Evolutionary conservation across 306 rosid genomes (phyloP), one percentile per base, ranked within the genome.

Genomic region (Erythrophleum fordii): DNA sequence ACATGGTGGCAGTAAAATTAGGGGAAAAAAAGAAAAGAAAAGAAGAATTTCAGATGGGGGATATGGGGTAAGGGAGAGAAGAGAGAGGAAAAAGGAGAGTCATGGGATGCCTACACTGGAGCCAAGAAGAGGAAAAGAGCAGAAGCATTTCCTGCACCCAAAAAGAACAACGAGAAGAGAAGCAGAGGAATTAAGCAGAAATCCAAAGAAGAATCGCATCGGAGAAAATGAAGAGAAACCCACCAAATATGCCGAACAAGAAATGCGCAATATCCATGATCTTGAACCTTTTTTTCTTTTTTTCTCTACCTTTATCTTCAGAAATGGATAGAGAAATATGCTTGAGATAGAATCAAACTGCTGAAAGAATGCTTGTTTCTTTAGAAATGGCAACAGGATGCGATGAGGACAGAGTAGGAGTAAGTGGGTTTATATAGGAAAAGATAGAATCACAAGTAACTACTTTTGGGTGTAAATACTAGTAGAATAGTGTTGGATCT

Each of bases 51-150:
- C 35, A 22, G 23, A 16, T 29, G 1, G 16, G 48, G 25, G 23
- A 26, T 8, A 18, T 67, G 29, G 35, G 51, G 69, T 31, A 69
- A 65, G 28, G 58, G 62, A 51, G 11, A 72, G 29, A 48, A 0
- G 20, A 48, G 0, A 23, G 8, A 78, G 20, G 16, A 5, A 14
- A 16, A 3, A 61, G 23, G 41, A 16, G 48, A 14, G 17, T 25
- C 22, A 45, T 35, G 22, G 16, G 59, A 56, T 68, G 46, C 89
- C 29, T 91, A 95, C 99, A 81, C 76, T 25, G 99, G 99, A 26
- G 99, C 70, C 82, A 95, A 83, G 94, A 92, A 95, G 89, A 95
- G 99, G 88, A 95, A 95, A 68, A 95, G 75, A 81, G 98, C 99
- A 8, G 92, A 85, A 28, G 78, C 97, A 88, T 95, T 95, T 48